These are phyloP conservation scores for Puccinia horiana DNA, from an alignment of 1,284 basidiomycete species.

Conservation along the genomic window DNA sequence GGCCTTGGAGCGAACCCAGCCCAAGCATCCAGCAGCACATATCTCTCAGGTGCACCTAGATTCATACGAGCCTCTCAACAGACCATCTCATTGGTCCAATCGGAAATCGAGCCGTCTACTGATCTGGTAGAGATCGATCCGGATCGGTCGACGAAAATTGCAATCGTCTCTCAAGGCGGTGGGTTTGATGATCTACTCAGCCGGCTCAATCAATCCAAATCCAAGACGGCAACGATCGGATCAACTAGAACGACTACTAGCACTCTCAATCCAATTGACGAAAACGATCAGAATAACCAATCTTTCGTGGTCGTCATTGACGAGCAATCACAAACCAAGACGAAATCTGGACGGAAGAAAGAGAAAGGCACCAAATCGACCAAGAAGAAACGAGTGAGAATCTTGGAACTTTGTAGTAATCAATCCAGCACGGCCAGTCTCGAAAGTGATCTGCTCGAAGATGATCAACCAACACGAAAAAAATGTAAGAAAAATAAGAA, in stretches of 20 bases:
- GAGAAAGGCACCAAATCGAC: not conserved
- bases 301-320: not conserved
- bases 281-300: too few species aligned
- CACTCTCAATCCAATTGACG: not conserved
- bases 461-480: not conserved
- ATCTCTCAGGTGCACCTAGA: conserved; percentile 24
- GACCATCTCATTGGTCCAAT: not conserved
- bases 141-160: conserved; percentile 17
- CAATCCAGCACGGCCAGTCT: not conserved
- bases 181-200: conserved; percentile 37
- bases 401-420: conserved; percentile 6
- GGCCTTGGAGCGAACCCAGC: conserved; percentile 42
- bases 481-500: not conserved
- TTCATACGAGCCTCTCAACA: conserved; percentile 17
- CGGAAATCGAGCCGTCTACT: not conserved
- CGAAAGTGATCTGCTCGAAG: not conserved
- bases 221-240: not conserved
- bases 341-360: not conserved
- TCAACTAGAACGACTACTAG: not conserved
- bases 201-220: conserved; percentile 23
- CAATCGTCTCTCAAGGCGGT: conserved; percentile 32
- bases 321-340: not conserved
- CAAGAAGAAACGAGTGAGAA: conserved; percentile 17
- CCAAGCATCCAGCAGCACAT: conserved; percentile 10
- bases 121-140: conserved; percentile 2